Evolutionary conservation across 768 basidiomycete species (phyloP).

Genomic region (Suillus plorans): DNA sequence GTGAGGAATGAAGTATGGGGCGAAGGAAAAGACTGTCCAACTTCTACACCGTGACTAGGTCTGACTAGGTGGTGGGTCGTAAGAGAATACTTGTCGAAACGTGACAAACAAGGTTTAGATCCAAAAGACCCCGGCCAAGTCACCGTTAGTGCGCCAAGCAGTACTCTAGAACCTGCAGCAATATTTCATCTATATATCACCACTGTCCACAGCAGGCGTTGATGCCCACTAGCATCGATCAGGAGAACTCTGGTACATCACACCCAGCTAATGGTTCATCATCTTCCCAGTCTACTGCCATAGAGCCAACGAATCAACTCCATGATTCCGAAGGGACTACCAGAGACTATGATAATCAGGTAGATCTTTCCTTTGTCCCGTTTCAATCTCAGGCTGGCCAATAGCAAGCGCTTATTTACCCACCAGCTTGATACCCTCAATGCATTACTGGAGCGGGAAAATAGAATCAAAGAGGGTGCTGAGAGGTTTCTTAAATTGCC

Average conservation of each 20-base stretch:
- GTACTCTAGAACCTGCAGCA: not conserved
- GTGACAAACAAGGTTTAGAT: too few species aligned
- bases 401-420: not conserved
- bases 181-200: not conserved
- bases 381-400: not conserved
- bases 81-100: too few species aligned
- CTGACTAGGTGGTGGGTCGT: too few species aligned
- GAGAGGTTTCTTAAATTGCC: conserved; percentile 82
- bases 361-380: conserved; percentile 11
- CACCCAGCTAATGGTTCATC: conserved; percentile 29
- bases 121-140: too few species aligned
- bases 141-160: too few species aligned
- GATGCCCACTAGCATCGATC: conserved; percentile 32
- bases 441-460: conserved; percentile 70
- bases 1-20: too few species aligned
- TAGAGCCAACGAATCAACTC: conserved; percentile 23
- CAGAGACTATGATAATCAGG: conserved; percentile 30
- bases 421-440: conserved; percentile 66
- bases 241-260: conserved; percentile 22
- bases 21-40: too few species aligned
- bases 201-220: conserved; percentile 5
- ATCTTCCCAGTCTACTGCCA: conserved; percentile 29
- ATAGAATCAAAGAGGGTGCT: conserved; percentile 87
- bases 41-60: too few species aligned
- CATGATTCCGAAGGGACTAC: conserved; percentile 23